phyloP scores from a whole-genome alignment of 805 yeast genomes.

The Teunomyces pallodes region DNA sequence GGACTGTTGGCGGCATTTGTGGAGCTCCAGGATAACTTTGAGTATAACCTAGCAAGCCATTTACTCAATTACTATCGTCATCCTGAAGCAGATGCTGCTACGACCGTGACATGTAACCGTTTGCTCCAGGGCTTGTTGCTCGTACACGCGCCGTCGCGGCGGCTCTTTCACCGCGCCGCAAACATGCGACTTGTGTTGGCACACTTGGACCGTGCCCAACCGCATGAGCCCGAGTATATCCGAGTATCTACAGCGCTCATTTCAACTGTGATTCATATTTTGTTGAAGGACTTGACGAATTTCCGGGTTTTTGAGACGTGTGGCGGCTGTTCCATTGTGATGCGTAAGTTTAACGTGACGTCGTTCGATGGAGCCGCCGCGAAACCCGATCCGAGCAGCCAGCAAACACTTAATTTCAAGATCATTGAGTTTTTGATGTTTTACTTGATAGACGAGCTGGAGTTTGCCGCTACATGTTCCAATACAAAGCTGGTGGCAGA shows the following conservation, averaged over 20 bases:
- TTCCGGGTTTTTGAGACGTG: slow-evolving; percentile 57
- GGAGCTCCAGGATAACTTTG: slow-evolving; percentile 50
- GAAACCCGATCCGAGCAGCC: slow-evolving; percentile 6
- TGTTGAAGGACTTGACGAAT: slow-evolving; percentile 56
- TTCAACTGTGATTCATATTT: slow-evolving; percentile 54
- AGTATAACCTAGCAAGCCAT: slow-evolving; percentile 47
- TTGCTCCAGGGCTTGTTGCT: slow-evolving; percentile 60
- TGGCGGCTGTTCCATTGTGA: slow-evolving; percentile 54
- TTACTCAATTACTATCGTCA: slow-evolving; percentile 21
- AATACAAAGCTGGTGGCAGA: slow-evolving; percentile 12
- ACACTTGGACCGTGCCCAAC: slow-evolving; percentile 16
- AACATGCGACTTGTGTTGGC: slow-evolving; percentile 38
- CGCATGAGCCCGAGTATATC: slow-evolving; percentile 6
- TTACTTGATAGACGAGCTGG: slow-evolving; percentile 64
- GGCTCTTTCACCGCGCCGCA: slow-evolving; percentile 40
- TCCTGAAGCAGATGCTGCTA: neutral
- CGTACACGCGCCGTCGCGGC: slow-evolving; percentile 55
- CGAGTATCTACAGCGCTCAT: slow-evolving; percentile 36
- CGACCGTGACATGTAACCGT: slow-evolving; percentile 25
- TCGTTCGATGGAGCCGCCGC: slow-evolving; percentile 8
- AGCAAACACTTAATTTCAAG: slow-evolving; percentile 57
- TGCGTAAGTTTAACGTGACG: slow-evolving; percentile 29
- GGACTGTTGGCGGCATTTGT: slow-evolving; percentile 27
- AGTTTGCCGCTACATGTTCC: slow-evolving; percentile 4
- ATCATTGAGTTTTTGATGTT: slow-evolving; percentile 68